Percentiles rank a stretch among this genome's conserved stretches.
Evolutionary conservation across 1,284 basidiomycete genomes (phyloP).

Genomic region (Leccinum solheimii): DNA sequence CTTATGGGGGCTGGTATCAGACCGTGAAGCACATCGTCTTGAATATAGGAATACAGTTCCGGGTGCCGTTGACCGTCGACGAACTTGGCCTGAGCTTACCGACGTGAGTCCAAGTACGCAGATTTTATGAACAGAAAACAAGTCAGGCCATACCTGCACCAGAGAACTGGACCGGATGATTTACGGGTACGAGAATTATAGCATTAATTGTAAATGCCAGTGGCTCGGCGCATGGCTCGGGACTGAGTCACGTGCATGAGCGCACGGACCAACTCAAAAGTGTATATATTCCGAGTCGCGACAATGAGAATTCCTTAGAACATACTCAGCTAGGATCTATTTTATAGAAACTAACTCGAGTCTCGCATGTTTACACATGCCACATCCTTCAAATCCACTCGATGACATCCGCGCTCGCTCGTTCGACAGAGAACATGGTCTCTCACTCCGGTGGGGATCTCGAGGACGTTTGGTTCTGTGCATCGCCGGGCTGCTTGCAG

Average conservation of each 20-base stretch:
- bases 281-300: background rate
- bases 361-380: conserved; percentile 76
- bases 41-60: no score
- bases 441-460: conserved; percentile 41
- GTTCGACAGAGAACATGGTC: conserved; percentile 77
- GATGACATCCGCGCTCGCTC: conserved; percentile 73
- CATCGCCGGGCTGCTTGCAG: conserved; percentile 42
- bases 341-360: conserved; percentile 87
- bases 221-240: no score
- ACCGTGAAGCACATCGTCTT: no score
- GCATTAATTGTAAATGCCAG: no score
- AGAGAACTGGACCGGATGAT: no score
- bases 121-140: no score
- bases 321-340: conserved; percentile 89
- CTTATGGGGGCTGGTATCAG: no score
- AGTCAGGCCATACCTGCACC: no score
- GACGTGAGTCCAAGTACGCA: no score
- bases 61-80: no score
- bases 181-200: no score
- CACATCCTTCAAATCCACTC: conserved; percentile 69
- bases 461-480: conserved; percentile 71
- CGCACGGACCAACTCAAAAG: conserved; percentile 18
- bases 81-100: no score
- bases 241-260: conserved; percentile 22
- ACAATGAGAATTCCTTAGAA: conserved; percentile 50